Evolutionary conservation across 2,329 filamentous ascomycete genomes (phyloP).

Genomic region (Penicillium concentricum): DNA sequence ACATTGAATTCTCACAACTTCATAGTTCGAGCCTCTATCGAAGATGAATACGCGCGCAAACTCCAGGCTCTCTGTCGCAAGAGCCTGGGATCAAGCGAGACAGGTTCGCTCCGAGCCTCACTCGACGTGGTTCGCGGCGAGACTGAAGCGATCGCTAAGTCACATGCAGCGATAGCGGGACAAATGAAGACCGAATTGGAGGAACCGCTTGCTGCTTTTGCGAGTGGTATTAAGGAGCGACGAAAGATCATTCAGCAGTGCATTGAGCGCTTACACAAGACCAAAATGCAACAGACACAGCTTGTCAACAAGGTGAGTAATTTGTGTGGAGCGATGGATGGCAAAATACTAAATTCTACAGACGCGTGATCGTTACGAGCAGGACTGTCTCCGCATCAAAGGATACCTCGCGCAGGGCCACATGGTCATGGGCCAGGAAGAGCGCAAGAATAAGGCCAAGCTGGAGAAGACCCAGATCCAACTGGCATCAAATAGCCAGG

Average conservation of each 20-base stretch:
- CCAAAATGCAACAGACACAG: slow-evolving; percentile 87
- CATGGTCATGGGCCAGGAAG: slow-evolving; percentile 99
- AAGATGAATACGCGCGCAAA: slow-evolving; percentile 94
- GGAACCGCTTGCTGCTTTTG: slow-evolving; percentile 86
- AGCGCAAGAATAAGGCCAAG: slow-evolving; percentile 98
- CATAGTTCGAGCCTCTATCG: slow-evolving; percentile 77
- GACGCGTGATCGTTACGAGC: slow-evolving; percentile 91
- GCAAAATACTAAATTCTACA: slow-evolving; percentile 33
- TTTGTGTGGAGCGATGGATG: too few relatives aligned
- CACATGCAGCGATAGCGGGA: slow-evolving; percentile 81
- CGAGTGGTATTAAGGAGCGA: slow-evolving; percentile 92
- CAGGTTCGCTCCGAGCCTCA: slow-evolving; percentile 77
- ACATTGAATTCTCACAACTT: neutral
- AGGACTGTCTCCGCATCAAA: slow-evolving; percentile 97
- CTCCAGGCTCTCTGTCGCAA: slow-evolving; percentile 83
- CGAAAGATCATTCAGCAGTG: slow-evolving; percentile 93
- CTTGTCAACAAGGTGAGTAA: slow-evolving; percentile 79
- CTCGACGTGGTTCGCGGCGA: slow-evolving; percentile 86
- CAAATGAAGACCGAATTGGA: slow-evolving; percentile 98
- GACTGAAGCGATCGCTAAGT: slow-evolving; percentile 89
- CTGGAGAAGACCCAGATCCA: slow-evolving; percentile 98
- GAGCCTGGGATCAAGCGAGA: slow-evolving; percentile 81
- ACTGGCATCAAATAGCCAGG: slow-evolving; percentile 82
- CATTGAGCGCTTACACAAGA: slow-evolving; percentile 90
- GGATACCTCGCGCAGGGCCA: slow-evolving; percentile 97